Evolutionary conservation across 164 flowering plant species (phyloP).

Genomic region (grape (Vitis vinifera)): DNA sequence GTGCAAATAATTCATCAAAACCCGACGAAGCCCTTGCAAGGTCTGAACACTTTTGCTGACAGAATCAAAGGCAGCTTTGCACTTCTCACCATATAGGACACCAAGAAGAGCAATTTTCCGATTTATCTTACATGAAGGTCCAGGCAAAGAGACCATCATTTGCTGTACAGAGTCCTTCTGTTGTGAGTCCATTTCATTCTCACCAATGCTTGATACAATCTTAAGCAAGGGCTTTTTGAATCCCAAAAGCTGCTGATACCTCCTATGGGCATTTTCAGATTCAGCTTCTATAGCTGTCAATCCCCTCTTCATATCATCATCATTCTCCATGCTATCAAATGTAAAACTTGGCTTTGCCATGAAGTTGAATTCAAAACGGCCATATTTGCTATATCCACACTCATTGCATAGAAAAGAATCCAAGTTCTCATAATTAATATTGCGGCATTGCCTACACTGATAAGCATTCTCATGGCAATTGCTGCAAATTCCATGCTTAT

Average conservation of each 20-base stretch:
- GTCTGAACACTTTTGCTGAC: constrained; percentile 99
- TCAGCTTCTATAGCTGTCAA: constrained; percentile 95
- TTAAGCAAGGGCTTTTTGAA: constrained; percentile 96
- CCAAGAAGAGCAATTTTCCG: constrained; percentile 99
- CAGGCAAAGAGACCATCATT: constrained; percentile 98
- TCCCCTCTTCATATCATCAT: constrained; percentile 99
- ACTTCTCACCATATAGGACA: constrained; percentile 99
- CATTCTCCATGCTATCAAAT: constrained; percentile 98
- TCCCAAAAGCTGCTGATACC: constrained; percentile 97
- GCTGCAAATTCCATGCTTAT: constrained; percentile 94
- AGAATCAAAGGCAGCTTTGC: constrained; percentile 99
- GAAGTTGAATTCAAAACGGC: constrained; percentile 97
- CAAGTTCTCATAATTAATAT: constrained; percentile 95
- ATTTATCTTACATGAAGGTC: constrained; percentile 95
- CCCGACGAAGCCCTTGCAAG: constrained; percentile 95
- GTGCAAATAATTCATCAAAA: constrained; percentile 86
- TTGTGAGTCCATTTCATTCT: constrained; percentile 95
- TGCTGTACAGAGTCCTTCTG: constrained; percentile 99
- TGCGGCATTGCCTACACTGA: constrained; percentile 99
- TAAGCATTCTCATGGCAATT: constrained; percentile 99
- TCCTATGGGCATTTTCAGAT: constrained; percentile 98
- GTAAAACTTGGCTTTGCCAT: constrained; percentile 98
- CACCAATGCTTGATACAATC: constrained; percentile 96
- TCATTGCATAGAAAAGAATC: constrained; percentile 99
- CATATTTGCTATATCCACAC: constrained; percentile 99